These are phyloP conservation scores for Solanum peruvianum DNA, from an alignment of 257 asterid genomes.

Conservation along the genomic window DNA sequence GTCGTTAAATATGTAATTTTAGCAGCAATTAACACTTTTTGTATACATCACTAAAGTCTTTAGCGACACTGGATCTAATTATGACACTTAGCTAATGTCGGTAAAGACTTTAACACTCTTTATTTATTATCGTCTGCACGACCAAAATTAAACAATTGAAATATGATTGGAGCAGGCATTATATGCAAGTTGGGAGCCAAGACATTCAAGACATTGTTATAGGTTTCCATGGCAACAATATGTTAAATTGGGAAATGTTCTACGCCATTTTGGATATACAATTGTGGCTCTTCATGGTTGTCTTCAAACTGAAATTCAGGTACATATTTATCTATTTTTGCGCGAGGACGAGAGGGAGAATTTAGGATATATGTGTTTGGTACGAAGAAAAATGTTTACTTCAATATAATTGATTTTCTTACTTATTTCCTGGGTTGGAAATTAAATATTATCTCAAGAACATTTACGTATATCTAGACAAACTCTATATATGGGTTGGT, in stretches of 20 bases:
- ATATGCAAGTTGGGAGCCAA: slow-evolving; percentile 99
- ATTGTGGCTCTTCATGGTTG: slow-evolving; percentile 95
- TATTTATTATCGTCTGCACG: too few relatives aligned
- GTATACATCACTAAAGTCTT: too few relatives aligned
- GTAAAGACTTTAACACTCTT: too few relatives aligned
- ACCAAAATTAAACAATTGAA: background rate
- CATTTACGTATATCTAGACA: background rate
- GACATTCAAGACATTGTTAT: slow-evolving; percentile 71
- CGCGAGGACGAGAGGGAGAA: background rate
- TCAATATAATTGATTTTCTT: background rate
- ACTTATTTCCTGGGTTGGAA: background rate
- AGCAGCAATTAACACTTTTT: too few relatives aligned
- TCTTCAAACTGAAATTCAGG: slow-evolving; percentile 89
- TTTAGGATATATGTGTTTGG: background rate
- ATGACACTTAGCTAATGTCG: too few relatives aligned
- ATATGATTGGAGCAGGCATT: slow-evolving; percentile 32
- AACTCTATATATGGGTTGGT: background rate
- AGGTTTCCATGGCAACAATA: slow-evolving; percentile 80
- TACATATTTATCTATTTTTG: background rate
- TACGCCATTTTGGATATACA: slow-evolving; percentile 90
- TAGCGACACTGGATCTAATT: too few relatives aligned
- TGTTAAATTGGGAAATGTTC: slow-evolving; percentile 70
- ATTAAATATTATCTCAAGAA: background rate
- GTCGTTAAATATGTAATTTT: too few relatives aligned
- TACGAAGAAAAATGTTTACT: background rate